Evolutionary conservation across 495 filamentous ascomycete species (phyloP).

Genomic region (Astrocystis sublimbata): DNA sequence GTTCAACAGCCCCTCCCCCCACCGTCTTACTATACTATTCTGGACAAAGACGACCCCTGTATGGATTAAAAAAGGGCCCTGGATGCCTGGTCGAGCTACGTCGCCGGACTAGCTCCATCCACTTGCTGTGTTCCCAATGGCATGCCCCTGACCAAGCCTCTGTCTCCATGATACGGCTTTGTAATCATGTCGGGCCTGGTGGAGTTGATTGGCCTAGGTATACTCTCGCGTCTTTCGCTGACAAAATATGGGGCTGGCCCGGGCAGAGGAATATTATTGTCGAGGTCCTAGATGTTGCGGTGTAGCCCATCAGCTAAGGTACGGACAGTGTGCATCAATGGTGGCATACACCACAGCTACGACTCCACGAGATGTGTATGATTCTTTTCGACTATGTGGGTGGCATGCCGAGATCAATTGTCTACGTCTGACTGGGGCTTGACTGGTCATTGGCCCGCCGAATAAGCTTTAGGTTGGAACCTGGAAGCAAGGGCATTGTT

Average conservation of each 20-base stretch:
- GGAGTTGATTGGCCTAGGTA: background rate
- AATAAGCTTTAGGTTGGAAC: too few relatives aligned
- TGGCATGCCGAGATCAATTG: too few relatives aligned
- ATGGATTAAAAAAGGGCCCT: background rate
- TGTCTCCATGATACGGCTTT: background rate
- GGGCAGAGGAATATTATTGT: background rate
- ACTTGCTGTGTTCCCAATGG: background rate
- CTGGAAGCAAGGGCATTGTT: background rate
- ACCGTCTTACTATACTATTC: slow-evolving; percentile 10
- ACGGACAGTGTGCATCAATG: too few relatives aligned
- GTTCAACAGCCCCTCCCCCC: slow-evolving; percentile 4
- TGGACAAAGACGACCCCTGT: background rate
- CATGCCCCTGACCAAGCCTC: background rate
- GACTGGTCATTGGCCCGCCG: background rate
- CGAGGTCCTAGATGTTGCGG: background rate
- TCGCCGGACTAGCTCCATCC: background rate
- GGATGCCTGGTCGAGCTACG: slow-evolving; percentile 1
- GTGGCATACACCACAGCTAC: too few relatives aligned
- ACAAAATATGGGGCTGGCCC: slow-evolving; percentile 14
- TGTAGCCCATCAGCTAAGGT: too few relatives aligned
- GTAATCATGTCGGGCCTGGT: background rate
- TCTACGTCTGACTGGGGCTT: background rate
- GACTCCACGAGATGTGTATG: too few relatives aligned
- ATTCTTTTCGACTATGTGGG: too few relatives aligned
- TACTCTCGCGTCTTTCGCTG: background rate